Evolutionary conservation across 257 asterid genomes (phyloP).

Genomic region (Cruciata laevipes): DNA sequence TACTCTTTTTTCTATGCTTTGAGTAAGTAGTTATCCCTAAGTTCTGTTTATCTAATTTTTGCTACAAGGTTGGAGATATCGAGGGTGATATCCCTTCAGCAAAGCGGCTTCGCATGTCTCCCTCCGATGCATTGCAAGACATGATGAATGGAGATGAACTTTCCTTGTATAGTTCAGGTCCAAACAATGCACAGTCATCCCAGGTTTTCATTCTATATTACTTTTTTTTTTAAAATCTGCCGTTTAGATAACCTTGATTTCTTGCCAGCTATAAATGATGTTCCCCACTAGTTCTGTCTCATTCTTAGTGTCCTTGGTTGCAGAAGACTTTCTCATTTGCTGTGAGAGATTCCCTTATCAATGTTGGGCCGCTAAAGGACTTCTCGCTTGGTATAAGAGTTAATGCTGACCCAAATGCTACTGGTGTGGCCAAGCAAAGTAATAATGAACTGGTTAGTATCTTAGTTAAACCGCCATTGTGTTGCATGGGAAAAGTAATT

Average conservation of each 20-base stretch:
- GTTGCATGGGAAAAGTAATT: conserved; percentile 2
- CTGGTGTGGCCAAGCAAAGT: conserved; percentile 87
- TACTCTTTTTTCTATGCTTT: not conserved
- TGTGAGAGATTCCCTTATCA: conserved; percentile 85
- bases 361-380: conserved; percentile 91
- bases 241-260: not conserved
- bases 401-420: conserved; percentile 77
- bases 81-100: conserved; percentile 71
- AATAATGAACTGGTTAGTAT: conserved; percentile 84
- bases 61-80: conserved; percentile 77
- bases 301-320: conserved; percentile 26
- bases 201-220: conserved; percentile 43
- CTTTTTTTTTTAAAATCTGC: conserved; percentile 3
- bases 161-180: conserved; percentile 68
- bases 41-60: conserved; percentile 16
- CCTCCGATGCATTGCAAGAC: conserved; percentile 86
- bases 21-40: conserved; percentile 7
- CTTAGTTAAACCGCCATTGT: not conserved
- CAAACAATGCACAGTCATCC: conserved; percentile 66
- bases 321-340: conserved; percentile 89
- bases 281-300: conserved; percentile 8
- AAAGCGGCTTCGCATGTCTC: conserved; percentile 70
- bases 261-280: not conserved
- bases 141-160: conserved; percentile 76
- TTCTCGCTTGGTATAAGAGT: conserved; percentile 82